Evolutionary conservation across 768 basidiomycete genomes (phyloP).

Genomic region (Cytidiella melzeri): DNA sequence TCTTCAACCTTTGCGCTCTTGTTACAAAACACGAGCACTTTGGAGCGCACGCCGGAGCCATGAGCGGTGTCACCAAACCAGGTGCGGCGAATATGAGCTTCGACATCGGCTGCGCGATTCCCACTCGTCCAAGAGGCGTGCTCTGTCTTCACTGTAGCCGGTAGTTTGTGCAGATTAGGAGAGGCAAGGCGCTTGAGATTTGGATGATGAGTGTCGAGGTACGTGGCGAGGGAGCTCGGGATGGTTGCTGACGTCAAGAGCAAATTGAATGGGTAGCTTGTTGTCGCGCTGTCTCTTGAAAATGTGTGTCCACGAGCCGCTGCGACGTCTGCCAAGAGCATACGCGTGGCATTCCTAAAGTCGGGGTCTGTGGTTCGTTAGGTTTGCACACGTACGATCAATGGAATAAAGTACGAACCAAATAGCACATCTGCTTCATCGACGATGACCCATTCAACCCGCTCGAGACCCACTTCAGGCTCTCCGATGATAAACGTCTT

Average conservation of each 20-base stretch:
- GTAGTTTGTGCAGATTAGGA: conserved; percentile 74
- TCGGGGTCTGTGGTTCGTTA: conserved; percentile 81
- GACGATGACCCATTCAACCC: conserved; percentile 83
- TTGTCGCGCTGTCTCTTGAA: neutral
- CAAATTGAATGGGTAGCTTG: conserved; percentile 70
- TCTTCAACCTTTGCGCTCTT: conserved; percentile 60
- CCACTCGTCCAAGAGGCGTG: conserved; percentile 75
- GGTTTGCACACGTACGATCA: neutral
- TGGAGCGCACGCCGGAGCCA: conserved; percentile 36
- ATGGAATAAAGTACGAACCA: conserved; percentile 39
- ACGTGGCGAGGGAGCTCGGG: conserved; percentile 63
- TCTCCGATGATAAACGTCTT: conserved; percentile 36
- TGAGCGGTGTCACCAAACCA: conserved; percentile 61
- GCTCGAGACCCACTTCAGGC: conserved; percentile 56
- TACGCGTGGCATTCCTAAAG: conserved; percentile 68
- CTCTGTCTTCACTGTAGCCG: conserved; percentile 61
- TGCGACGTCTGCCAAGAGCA: conserved; percentile 65
- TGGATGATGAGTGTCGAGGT: conserved; percentile 60
- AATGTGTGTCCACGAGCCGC: conserved; percentile 50
- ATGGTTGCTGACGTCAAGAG: conserved; percentile 85
- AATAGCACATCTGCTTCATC: conserved; percentile 92
- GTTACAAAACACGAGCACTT: conserved; percentile 83
- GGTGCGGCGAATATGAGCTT: conserved; percentile 61
- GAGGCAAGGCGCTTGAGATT: conserved; percentile 68
- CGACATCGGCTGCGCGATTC: conserved; percentile 76